Percentiles rank a stretch among this genome's conserved stretches.
These are phyloP conservation scores for Rhizopogon salebrosus DNA, from an alignment of 768 basidiomycete genomes.

Conservation along the genomic window DNA sequence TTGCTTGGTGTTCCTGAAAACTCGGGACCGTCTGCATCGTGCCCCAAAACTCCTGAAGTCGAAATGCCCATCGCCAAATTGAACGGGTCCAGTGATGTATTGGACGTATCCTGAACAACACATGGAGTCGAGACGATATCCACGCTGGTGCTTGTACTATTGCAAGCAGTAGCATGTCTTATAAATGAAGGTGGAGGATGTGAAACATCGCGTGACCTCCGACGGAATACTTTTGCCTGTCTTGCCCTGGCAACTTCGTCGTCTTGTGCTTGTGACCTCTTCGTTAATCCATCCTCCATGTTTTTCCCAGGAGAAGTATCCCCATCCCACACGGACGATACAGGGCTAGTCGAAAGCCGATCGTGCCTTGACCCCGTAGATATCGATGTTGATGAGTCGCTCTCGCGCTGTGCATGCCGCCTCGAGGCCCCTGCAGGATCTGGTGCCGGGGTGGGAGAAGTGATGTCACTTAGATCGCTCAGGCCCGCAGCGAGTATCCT, in stretches of 20 bases:
- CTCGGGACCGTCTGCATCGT: background rate
- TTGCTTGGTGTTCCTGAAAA: background rate
- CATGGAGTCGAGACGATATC: background rate
- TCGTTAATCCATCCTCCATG: constrained; percentile 14
- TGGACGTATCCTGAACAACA: background rate
- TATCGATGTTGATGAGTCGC: constrained; percentile 27
- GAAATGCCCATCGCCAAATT: background rate
- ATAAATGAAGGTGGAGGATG: background rate
- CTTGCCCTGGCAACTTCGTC: constrained; percentile 20
- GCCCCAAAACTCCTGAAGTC: background rate
- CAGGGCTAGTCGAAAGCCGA: constrained; percentile 41
- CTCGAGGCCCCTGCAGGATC: constrained; percentile 15
- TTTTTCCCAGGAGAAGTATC: constrained; percentile 6
- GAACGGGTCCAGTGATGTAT: background rate
- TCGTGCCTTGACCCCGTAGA: constrained; percentile 20
- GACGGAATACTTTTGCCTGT: constrained; percentile 16
- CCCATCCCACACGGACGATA: constrained; percentile 40
- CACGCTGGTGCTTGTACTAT: background rate
- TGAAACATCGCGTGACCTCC: constrained; percentile 21
- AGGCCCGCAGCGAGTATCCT: constrained; percentile 50
- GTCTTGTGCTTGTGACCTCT: background rate
- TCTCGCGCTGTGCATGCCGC: constrained; percentile 7
- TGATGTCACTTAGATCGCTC: constrained; percentile 24
- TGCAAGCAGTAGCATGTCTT: background rate
- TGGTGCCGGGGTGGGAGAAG: constrained; percentile 11